These are phyloP conservation scores for Cronartium quercuum DNA, from an alignment of 1,284 basidiomycete species.

Conservation along the genomic window DNA sequence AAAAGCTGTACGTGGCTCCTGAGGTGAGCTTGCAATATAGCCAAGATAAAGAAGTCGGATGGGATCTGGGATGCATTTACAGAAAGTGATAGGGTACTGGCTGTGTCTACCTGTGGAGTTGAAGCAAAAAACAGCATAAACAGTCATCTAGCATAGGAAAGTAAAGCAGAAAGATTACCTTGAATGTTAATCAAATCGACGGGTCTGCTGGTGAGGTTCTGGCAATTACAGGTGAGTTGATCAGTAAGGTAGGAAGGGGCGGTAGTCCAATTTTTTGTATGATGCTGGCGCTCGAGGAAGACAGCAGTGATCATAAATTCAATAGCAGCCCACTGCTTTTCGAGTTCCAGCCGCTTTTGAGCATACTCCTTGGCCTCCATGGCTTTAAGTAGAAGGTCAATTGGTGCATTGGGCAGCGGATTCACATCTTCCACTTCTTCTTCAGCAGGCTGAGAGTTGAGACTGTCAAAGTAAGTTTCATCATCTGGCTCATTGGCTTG, in stretches of 20 bases:
- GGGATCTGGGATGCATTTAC: no score
- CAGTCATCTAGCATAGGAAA: not conserved
- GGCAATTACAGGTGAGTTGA: not conserved
- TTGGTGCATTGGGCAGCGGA: no score
- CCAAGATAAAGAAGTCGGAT: no score
- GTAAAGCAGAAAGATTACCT: not conserved
- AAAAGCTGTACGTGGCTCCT: no score
- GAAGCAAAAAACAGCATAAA: no score
- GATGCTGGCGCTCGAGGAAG: not conserved
- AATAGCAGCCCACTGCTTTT: not conserved
- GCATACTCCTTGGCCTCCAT: not conserved
- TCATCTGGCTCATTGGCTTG: no score
- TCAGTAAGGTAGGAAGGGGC: not conserved
- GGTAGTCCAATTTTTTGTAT: not conserved
- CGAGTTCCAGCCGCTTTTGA: not conserved
- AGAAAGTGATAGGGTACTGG: no score
- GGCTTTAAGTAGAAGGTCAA: not conserved
- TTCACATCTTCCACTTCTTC: no score
- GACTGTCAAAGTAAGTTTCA: no score
- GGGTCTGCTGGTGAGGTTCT: not conserved
- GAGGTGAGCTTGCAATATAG: no score
- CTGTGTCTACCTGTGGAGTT: no score
- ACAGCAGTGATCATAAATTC: not conserved
- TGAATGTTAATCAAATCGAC: not conserved
- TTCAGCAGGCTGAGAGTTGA: no score